Conservation (phyloP, 805 yeast genomes). For the Priceomyces fermenticarens region DNA sequence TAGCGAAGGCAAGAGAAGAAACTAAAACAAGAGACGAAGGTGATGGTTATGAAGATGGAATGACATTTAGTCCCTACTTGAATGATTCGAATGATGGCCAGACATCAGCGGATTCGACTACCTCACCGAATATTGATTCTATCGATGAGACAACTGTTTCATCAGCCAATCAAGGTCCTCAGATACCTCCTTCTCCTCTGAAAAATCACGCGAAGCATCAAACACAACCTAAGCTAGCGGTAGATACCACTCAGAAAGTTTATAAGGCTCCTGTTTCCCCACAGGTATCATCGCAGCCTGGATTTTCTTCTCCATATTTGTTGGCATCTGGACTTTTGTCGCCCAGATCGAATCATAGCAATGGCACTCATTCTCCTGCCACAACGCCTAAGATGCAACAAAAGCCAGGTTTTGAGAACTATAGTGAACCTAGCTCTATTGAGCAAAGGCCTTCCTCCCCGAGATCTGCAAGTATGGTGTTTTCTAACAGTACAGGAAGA, state of each 20-base stretch:
- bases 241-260: constrained; percentile 24
- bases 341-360: constrained; percentile 37
- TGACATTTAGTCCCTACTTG: constrained; percentile 7
- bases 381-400: constrained; percentile 12
- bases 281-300: constrained; percentile 31
- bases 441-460: not conserved
- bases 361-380: constrained; percentile 11
- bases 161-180: constrained; percentile 11
- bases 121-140: constrained; percentile 29
- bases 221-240: constrained; percentile 24
- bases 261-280: constrained; percentile 38
- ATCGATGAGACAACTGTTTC: constrained; percentile 32
- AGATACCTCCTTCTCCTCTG: constrained; percentile 3
- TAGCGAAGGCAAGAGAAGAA: constrained; percentile 79
- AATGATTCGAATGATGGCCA: constrained; percentile 17
- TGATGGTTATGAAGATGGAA: constrained; percentile 18
- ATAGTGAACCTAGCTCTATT: constrained; percentile 11
- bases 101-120: constrained; percentile 24
- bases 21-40: constrained; percentile 55
- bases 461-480: constrained; percentile 19
- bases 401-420: constrained; percentile 11
- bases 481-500: constrained; percentile 23
- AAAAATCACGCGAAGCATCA: constrained; percentile 3
- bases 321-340: constrained; percentile 61
- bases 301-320: constrained; percentile 67